Conservation (phyloP, 2,329 filamentous ascomycete genomes). For the Penicillium sp. region DNA sequence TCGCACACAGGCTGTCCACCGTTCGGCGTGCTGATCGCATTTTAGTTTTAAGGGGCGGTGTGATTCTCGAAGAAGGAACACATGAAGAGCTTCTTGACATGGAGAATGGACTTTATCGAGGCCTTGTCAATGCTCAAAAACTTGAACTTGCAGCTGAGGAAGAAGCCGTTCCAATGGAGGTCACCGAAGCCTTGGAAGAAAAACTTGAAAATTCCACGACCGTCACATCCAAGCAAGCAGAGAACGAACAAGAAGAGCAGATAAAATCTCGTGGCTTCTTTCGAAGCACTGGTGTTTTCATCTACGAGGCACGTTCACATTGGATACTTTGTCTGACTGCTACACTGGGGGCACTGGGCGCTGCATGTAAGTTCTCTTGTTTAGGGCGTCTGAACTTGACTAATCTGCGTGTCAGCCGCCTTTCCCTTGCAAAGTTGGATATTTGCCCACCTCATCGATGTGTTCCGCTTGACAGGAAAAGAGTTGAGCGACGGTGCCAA, state of each 20-base stretch:
- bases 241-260: not conserved
- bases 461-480: not conserved
- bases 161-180: not conserved
- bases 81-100: conserved; percentile 58
- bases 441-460: not conserved
- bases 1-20: conserved; percentile 92
- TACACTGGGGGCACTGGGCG: not conserved
- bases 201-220: not conserved
- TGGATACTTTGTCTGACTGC: not conserved
- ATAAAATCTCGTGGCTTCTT: not conserved
- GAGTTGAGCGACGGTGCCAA: not conserved
- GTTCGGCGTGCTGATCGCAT: conserved; percentile 95
- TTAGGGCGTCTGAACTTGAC: not conserved
- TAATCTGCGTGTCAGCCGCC: not conserved
- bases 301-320: not conserved
- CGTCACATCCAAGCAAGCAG: not conserved
- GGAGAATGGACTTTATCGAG: not conserved
- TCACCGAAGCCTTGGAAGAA: not conserved
- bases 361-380: not conserved
- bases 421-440: not conserved
- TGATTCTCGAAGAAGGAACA: conserved; percentile 86
- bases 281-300: not conserved
- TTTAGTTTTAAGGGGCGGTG: conserved; percentile 82
- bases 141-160: not conserved
- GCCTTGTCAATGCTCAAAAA: not conserved